Evolutionary conservation across 208 protist species (phyloP).

Genomic region (Trichomonas gallinae): DNA sequence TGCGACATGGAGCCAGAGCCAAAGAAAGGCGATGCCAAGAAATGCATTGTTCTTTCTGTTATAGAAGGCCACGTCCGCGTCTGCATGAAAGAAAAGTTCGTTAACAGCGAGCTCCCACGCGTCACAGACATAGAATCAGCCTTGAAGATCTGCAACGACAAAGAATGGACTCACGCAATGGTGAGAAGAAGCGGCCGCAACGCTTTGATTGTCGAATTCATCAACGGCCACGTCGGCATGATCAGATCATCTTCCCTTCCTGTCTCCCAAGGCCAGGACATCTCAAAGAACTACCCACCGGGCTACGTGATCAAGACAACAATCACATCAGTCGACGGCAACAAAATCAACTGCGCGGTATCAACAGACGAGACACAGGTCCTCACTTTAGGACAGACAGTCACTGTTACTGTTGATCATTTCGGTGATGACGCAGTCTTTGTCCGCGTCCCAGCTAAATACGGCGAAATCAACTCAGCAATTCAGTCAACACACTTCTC

Average conservation of each 20-base stretch:
- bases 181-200: neutral
- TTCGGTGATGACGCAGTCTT: neutral
- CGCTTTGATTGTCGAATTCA: neutral
- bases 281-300: neutral
- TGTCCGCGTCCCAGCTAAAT: neutral
- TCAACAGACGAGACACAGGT: neutral
- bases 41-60: neutral
- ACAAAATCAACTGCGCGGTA: neutral
- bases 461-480: neutral
- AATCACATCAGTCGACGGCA: neutral
- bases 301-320: neutral
- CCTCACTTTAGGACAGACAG: neutral
- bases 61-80: neutral
- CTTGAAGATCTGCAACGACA: neutral
- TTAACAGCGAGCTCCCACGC: neutral
- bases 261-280: neutral
- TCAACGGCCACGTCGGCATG: neutral
- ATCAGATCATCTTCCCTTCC: neutral
- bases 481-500: neutral
- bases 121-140: neutral
- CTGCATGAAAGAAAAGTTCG: neutral
- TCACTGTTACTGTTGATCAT: neutral
- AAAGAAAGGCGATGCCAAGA: neutral
- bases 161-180: neutral
- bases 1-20: neutral